Base-by-base conservation (phyloP, 2,329 filamentous ascomycete species). In the Fusarium abutilonis region DNA sequence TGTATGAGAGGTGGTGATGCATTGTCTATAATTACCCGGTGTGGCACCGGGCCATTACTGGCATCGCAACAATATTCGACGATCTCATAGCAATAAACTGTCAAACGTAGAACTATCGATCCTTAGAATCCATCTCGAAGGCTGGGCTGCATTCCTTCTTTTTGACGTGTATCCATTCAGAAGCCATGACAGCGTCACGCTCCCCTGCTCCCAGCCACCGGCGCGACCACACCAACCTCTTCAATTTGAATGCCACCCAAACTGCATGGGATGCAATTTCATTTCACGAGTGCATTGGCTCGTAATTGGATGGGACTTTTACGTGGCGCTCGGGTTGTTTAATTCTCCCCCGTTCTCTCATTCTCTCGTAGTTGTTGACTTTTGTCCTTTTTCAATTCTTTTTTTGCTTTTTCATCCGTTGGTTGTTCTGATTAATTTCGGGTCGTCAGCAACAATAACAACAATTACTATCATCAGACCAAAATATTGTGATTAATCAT, bases 101-200 rank as follows among this genome's bases (percentile, higher is more conserved):
- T 10, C 13, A 42, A 42, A 48, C 28, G 10, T 15, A 14, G 28
- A 38, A 32, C 21, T 36, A 42, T 15, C 29, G 34, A 58, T 55
- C 21, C n/a, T 46, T 52, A 35, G 31, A 48, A 56, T 1, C 7
- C 50, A 48, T 56, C 39, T 54, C 31, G 32, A 63, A 50, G 58
- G 62, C 49, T 52, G 63, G 53, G 43, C 32, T 11, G 39, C 19
- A 39, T 28, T 7, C 32, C 31, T 44, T 34, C 17, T 40, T 38
- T 51, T 43, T 39, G 52, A 64, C 58, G 53, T 66, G 63, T 52
- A 50, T 39, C 63, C 63, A 66, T 66, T 60, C 49, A 65, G 53
- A 66, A 11, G 58, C 15, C 31, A 29, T 45, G 29, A 9, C 40
- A 45, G 49, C 43, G 58, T 63, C 53, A 66, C 46, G 23, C 3